A percentile compares a stretch with the other conserved stretches of the same genome.
Conservation (phyloP, 2,329 filamentous ascomycete genomes). For the Fusarium palustre region DNA sequence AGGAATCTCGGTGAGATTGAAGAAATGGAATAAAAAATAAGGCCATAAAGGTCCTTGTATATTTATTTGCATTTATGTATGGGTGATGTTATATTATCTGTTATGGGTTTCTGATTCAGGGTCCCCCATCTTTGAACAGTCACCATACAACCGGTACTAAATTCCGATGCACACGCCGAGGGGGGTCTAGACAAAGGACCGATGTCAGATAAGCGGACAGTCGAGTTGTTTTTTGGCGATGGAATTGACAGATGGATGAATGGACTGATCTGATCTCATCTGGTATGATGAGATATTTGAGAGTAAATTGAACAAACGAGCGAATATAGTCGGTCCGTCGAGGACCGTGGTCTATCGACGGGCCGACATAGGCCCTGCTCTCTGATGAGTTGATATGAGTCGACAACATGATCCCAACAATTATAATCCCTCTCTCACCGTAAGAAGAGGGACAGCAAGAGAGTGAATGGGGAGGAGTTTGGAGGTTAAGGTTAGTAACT, state of each 20-base stretch:
- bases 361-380: slow-evolving; percentile 40
- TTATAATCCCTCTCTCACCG: slow-evolving; percentile 20
- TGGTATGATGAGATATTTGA: slow-evolving; percentile 16
- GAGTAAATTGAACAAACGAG: slow-evolving; percentile 3
- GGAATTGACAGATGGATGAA: slow-evolving; percentile 39
- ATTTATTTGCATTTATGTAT: neutral
- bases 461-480: slow-evolving; percentile 12
- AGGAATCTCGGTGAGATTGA: slow-evolving; percentile 45
- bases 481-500: neutral
- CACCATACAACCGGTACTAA: neutral
- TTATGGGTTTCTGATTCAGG: slow-evolving; percentile 7
- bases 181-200: slow-evolving; percentile 19
- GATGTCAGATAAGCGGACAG: slow-evolving; percentile 39
- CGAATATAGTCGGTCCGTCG: slow-evolving; percentile 45
- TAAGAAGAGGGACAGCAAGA: slow-evolving; percentile 12
- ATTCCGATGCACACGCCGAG: slow-evolving; percentile 18
- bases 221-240: slow-evolving; percentile 27
- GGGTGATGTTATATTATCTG: neutral
- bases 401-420: slow-evolving; percentile 34
- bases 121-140: slow-evolving; percentile 10
- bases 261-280: slow-evolving; percentile 28
- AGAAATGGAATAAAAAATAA: slow-evolving; percentile 31
- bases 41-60: slow-evolving; percentile 31
- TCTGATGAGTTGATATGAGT: slow-evolving; percentile 18
- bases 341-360: slow-evolving; percentile 42